Conservation (phyloP, 2,329 filamentous ascomycete genomes). For the Escovopsis sp. region DNA sequence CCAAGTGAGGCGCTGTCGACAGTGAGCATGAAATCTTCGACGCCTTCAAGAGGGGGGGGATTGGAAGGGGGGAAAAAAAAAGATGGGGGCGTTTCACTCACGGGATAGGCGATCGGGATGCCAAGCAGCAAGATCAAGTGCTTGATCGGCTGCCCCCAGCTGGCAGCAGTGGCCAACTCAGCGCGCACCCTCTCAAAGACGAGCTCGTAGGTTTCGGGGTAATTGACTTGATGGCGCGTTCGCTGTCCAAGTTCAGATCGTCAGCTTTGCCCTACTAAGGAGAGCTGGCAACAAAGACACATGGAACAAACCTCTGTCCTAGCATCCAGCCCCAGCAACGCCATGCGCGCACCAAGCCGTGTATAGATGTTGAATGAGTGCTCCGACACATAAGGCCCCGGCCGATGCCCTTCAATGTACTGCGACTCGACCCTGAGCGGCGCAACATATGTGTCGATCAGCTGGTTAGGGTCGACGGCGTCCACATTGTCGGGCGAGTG, state of each 20-base stretch:
- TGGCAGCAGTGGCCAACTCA: conserved; percentile 56
- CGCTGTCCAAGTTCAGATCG: conserved; percentile 30
- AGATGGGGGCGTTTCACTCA: conserved; percentile 25
- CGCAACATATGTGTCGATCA: conserved; percentile 60
- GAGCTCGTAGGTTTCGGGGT: conserved; percentile 74
- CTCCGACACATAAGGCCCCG: conserved; percentile 81
- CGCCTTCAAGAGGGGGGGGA: too few species aligned
- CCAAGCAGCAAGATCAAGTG: conserved; percentile 80
- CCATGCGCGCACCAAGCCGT: conserved; percentile 66
- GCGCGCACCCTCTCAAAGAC: conserved; percentile 63
- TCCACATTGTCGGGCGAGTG: conserved; percentile 9
- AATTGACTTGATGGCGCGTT: conserved; percentile 88
- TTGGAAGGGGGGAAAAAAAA: conserved; percentile 16
- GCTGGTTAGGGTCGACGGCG: conserved; percentile 54
- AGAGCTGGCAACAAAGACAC: not conserved
- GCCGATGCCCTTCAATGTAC: conserved; percentile 64
- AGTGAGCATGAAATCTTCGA: too few species aligned
- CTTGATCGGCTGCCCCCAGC: conserved; percentile 60
- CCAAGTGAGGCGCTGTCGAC: conserved; percentile 66
- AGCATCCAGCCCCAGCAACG: conserved; percentile 80
- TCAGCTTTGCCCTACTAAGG: too few species aligned
- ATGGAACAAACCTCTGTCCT: conserved; percentile 55
- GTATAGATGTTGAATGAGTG: conserved; percentile 78
- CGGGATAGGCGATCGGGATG: conserved; percentile 73
- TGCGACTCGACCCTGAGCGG: conserved; percentile 42